Evolutionary conservation across 768 basidiomycete genomes (phyloP).

Genomic region (Favolaschia claudopus): DNA sequence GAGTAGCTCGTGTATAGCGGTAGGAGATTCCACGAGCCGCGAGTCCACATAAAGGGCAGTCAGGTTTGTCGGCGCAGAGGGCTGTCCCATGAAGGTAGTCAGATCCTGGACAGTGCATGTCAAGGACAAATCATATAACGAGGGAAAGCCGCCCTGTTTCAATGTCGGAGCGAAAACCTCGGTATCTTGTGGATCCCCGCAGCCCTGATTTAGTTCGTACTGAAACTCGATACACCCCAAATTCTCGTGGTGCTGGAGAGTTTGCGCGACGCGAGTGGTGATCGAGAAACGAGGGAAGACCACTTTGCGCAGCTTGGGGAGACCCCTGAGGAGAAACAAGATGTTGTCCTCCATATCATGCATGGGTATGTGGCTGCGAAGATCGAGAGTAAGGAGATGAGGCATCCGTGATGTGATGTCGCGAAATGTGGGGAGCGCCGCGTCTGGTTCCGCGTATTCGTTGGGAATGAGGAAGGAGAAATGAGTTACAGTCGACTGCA

Average conservation of each 20-base stretch:
- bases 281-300: constrained; percentile 60
- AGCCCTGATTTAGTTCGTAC: constrained; percentile 55
- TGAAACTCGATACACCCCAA: constrained; percentile 62
- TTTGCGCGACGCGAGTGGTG: constrained; percentile 54
- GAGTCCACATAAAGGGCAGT: constrained; percentile 62
- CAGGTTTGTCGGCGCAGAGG: constrained; percentile 57
- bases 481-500: constrained; percentile 58
- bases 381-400: constrained; percentile 51
- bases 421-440: constrained; percentile 35
- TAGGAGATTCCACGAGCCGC: constrained; percentile 50
- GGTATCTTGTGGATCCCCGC: constrained; percentile 53
- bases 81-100: constrained; percentile 49
- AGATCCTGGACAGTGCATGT: constrained; percentile 54
- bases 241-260: constrained; percentile 50
- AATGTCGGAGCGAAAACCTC: constrained; percentile 51
- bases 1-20: constrained; percentile 51
- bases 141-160: constrained; percentile 58
- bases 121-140: constrained; percentile 59
- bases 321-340: constrained; percentile 44
- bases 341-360: constrained; percentile 49
- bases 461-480: constrained; percentile 39
- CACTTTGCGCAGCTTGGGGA: constrained; percentile 55
- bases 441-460: not conserved
- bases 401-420: constrained; percentile 60
- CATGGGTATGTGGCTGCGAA: constrained; percentile 52